Evolutionary conservation across 345 rosid genomes (phyloP), one percentile per base, ranked within the genome.

Genomic region (Rubroshorea leprosula): DNA sequence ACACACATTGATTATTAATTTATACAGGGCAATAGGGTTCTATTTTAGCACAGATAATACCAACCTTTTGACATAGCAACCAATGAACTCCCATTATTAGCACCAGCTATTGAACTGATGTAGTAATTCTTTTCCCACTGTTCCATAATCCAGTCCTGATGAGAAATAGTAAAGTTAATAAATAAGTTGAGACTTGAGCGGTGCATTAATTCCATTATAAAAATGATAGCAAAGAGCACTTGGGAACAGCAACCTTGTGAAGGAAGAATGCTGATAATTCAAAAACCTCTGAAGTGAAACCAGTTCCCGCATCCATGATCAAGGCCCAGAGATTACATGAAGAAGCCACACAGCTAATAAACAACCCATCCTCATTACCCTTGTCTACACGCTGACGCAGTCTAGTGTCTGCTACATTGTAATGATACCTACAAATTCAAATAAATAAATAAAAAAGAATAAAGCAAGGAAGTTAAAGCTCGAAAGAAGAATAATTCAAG

Each of bases 251-350:
- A 59, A 91, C 98, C 96, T 92, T 92, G 80, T 87, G 96, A 63
- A 92, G 76, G 75, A 92, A 92, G 62, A 81, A 72, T 0, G 81
- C 22, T 22, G 98, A 84, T 83, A 92, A 69, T 46, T 92, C 98
- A 74, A 84, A 84, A 57, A 89, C 95, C 75, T 92, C 95, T 31
- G 84, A 76, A 56, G 83, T 52, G 82, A 86, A 92, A 48, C 96
- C 95, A 1, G 98, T 92, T 68, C 98, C 96, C 14, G 97, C 98
- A 75, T 92, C 97, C 98, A 92, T 92, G 68, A 92, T 86, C 43
- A 92, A 52, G 41, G 98, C 98, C 98, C 98, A 92, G 45, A 92
- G 84, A 83, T 86, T 89, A 61, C 84, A 45, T 41, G 95, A 69
- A 59, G 98, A 89, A 52, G 97, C 95, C 65, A 89, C 87, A 71